Evolutionary conservation across 805 yeast species (phyloP).

Genomic region (Yarrowia sp.): DNA sequence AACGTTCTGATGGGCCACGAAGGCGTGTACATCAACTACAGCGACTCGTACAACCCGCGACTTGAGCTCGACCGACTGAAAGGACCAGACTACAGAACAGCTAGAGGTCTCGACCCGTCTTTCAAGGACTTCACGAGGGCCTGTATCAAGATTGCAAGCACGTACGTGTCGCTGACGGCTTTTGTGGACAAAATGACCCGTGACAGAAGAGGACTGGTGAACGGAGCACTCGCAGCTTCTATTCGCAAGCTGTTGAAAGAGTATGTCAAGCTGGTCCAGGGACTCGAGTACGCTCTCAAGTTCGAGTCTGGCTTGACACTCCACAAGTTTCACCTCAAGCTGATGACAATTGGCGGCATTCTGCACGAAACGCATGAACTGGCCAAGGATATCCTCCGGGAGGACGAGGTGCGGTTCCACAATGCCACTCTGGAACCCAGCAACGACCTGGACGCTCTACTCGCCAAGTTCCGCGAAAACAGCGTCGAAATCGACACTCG

Average conservation of each 20-base stretch:
- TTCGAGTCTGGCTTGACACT: slow-evolving; percentile 54
- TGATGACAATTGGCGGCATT: slow-evolving; percentile 43
- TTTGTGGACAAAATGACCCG: slow-evolving; percentile 62
- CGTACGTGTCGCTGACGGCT: slow-evolving; percentile 54
- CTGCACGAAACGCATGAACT: slow-evolving; percentile 60
- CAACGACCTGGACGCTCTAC: slow-evolving; percentile 20
- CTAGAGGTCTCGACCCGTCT: slow-evolving; percentile 69
- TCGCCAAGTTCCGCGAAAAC: slow-evolving; percentile 15
- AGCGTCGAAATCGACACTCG: slow-evolving; percentile 20
- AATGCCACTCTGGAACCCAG: slow-evolving; percentile 10
- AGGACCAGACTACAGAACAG: slow-evolving; percentile 76
- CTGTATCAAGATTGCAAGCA: slow-evolving; percentile 60
- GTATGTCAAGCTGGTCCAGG: slow-evolving; percentile 35
- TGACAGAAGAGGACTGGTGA: slow-evolving; percentile 61
- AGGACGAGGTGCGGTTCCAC: slow-evolving; percentile 36
- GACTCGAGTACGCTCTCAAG: slow-evolving; percentile 55
- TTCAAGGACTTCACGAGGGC: slow-evolving; percentile 66
- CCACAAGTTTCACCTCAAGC: slow-evolving; percentile 54
- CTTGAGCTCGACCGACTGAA: slow-evolving; percentile 45
- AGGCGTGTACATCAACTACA: slow-evolving; percentile 71
- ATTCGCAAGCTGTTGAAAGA: slow-evolving; percentile 48
- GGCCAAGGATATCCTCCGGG: slow-evolving; percentile 45
- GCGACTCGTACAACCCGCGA: slow-evolving; percentile 56
- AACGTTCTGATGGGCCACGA: slow-evolving; percentile 60
- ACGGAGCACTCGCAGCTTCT: slow-evolving; percentile 68